A percentile compares a stretch with the other conserved stretches of the same genome.
Conservation (phyloP, 1,139 yeast genomes). For the Geotrichum armillariae region DNA sequence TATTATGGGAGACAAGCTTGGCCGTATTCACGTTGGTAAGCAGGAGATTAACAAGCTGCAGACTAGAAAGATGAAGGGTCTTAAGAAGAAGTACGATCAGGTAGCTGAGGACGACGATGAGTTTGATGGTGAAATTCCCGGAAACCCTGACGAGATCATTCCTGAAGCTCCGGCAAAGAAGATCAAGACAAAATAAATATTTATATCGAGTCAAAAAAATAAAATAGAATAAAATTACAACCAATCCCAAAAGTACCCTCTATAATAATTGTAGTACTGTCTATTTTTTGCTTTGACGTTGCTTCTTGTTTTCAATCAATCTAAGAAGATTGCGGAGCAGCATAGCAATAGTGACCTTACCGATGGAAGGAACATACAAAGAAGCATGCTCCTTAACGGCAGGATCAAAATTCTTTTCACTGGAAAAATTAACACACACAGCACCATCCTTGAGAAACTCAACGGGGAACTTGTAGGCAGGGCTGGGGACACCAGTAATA, state of each 20-base stretch:
- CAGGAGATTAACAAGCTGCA: constrained; percentile 90
- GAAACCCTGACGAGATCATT: constrained; percentile 18
- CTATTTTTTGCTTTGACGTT: constrained; percentile 11
- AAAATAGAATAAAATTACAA: too few relatives aligned
- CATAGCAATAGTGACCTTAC: constrained; percentile 96
- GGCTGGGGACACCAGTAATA: constrained; percentile 92
- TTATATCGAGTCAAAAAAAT: constrained; percentile 1
- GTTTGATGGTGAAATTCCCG: constrained; percentile 25
- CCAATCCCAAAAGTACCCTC: too few relatives aligned
- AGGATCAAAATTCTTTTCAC: constrained; percentile 78
- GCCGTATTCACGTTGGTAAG: constrained; percentile 92
- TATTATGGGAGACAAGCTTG: constrained; percentile 93
- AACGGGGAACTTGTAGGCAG: constrained; percentile 79
- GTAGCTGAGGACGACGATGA: constrained; percentile 50
- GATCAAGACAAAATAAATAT: constrained; percentile 24
- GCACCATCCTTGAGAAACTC: constrained; percentile 83
- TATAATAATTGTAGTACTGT: too few relatives aligned
- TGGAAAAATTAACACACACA: constrained; percentile 84
- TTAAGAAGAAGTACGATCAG: constrained; percentile 84
- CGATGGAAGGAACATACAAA: constrained; percentile 90
- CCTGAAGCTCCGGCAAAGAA: constrained; percentile 26
- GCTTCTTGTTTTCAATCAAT: constrained; percentile 62
- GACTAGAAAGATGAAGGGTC: constrained; percentile 98
- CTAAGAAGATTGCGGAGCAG: constrained; percentile 82
- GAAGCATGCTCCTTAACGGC: constrained; percentile 86